Base-by-base conservation (phyloP, 345 rosid genomes). In the Clausena lansium region DNA sequence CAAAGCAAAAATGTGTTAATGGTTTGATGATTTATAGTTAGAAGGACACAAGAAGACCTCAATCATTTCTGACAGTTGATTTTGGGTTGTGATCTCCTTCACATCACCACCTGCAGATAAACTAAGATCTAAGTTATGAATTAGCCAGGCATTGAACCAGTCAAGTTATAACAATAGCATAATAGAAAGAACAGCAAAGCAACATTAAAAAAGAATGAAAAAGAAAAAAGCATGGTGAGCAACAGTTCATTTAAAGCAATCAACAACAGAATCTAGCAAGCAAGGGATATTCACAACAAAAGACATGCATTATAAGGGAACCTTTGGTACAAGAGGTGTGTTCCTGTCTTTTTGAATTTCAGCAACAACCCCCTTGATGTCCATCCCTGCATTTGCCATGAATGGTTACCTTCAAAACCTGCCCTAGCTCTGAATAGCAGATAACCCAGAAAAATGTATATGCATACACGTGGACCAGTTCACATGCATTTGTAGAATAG, bases 21-120 rank as follows among this genome's bases (percentile, higher is more conserved):
- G 73, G 47, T 65, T 36, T 54, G 69, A 72, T 75, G 57, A 77
- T 78, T 79, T 61, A 76, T 75, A 70, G 50, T 57, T 54, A 68
- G 65, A 82, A 80, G 71, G 2, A 66, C 81, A 85, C 74, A 78
- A 71, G 68, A 82, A 89, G 86, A 95, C 98, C 97, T 95, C 89
- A 90, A 95, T 90, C 94, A 95, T 80, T 87, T 92, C 93, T 60
- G 94, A 84, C 59, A 93, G 85, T 67, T 88, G 90, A 27, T 85
- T 87, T 84, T 90, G 89, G 73, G 83, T 79, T 15, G 94, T 70
- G 66, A 95, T 85, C 84, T 80, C 71, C 97, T 95, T 95, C 89
- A 95, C 94, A 88, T 95, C 98, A 85, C 99, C 98, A 32, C 97
- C 94, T 92, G 97, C 92, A 89, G 67, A 84, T 80, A 91, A 85